Conservation (phyloP, 257 asterid genomes). For the Voacanga thouarsii region DNA sequence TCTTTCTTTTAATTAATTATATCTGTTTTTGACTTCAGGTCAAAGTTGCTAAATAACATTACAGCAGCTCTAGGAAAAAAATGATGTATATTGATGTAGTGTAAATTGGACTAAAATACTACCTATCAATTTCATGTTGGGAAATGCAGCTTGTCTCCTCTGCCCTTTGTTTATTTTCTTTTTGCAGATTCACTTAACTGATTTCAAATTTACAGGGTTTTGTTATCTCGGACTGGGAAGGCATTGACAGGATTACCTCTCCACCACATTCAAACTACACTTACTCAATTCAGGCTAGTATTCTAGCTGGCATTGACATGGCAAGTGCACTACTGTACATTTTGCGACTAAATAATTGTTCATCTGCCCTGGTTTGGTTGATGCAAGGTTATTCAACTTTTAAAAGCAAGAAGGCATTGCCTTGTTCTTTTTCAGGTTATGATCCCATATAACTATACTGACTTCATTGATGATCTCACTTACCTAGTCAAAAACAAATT, state of each 20-base stretch:
- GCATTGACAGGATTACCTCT: slow-evolving; percentile 71
- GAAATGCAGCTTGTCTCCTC: neutral
- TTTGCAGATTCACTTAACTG: slow-evolving; percentile 13
- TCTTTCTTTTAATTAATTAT: neutral
- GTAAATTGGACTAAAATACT: neutral
- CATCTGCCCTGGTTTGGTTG: slow-evolving; percentile 4
- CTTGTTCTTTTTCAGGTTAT: slow-evolving; percentile 54
- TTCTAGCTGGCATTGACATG: slow-evolving; percentile 86
- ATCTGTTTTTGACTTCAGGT: neutral
- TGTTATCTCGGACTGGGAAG: slow-evolving; percentile 90
- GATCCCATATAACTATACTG: slow-evolving; percentile 70
- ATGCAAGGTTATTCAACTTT: slow-evolving; percentile 7
- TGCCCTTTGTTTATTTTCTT: neutral
- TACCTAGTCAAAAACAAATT: slow-evolving; percentile 58
- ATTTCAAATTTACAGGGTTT: slow-evolving; percentile 52
- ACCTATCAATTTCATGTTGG: neutral
- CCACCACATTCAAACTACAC: slow-evolving; percentile 79
- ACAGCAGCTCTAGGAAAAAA: neutral
- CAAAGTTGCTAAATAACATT: neutral
- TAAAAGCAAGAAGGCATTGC: slow-evolving; percentile 7
- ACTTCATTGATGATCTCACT: slow-evolving; percentile 71
- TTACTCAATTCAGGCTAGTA: slow-evolving; percentile 66
- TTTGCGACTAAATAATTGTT: neutral
- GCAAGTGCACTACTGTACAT: slow-evolving; percentile 31
- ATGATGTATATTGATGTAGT: neutral